Evolutionary conservation across 1,284 basidiomycete species (phyloP).

Genomic region (Tilletia setariae): DNA sequence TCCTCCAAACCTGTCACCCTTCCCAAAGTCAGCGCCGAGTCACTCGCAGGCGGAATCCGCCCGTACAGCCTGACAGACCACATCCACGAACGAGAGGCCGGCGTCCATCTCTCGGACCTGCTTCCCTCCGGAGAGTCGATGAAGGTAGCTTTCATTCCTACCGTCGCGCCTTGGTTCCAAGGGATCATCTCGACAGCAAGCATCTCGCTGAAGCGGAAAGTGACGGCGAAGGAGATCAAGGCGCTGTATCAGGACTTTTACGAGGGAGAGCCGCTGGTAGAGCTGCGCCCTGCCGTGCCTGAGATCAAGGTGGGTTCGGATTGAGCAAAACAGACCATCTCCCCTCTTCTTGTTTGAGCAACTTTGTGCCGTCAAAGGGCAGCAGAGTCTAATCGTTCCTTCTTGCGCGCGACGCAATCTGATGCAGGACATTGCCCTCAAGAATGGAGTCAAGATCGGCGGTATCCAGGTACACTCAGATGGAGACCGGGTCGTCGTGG

Average conservation of each 20-base stretch:
- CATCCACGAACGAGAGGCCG: constrained; percentile 95
- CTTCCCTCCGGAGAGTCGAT: constrained; percentile 52
- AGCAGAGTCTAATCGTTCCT: not conserved
- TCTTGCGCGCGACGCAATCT: not conserved
- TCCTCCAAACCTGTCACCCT: constrained; percentile 58
- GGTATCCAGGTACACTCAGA: constrained; percentile 89
- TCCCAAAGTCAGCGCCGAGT: constrained; percentile 76
- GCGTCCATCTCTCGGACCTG: constrained; percentile 72
- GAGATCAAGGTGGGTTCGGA: constrained; percentile 58
- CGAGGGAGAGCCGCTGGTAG: constrained; percentile 68
- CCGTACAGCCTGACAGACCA: constrained; percentile 93
- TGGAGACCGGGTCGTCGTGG: constrained; percentile 84
- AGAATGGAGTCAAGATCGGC: constrained; percentile 85
- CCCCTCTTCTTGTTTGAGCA: not conserved
- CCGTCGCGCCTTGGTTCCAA: constrained; percentile 90
- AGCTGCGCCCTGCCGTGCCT: constrained; percentile 69
- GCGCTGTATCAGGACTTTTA: constrained; percentile 78
- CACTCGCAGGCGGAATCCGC: constrained; percentile 71
- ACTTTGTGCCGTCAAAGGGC: too few species aligned
- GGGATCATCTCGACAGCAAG: constrained; percentile 86
- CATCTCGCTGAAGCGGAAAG: constrained; percentile 69
- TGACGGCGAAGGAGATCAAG: constrained; percentile 69
- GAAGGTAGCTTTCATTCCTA: constrained; percentile 79
- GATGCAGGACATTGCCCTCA: constrained; percentile 66
- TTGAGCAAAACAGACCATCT: not conserved